Base-by-base conservation (phyloP, 345 rosid species). In the Citrus trifoliata region DNA sequence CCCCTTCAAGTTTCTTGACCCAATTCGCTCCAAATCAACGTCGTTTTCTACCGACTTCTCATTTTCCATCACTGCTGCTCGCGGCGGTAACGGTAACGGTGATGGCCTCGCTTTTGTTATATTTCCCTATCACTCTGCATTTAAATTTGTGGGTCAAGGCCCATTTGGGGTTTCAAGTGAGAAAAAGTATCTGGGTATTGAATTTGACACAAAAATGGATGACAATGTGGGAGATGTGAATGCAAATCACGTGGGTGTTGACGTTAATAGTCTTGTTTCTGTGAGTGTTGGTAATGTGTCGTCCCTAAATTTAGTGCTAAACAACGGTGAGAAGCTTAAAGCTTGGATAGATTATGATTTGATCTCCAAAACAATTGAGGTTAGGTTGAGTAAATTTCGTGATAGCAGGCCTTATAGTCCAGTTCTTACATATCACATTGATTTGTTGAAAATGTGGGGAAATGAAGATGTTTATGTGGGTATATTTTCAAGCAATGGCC, bases 291-390 rank as follows among this genome's bases (percentile, higher is more conserved):
- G 86, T 22, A 85, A 86, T 37, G 80, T 63, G 18, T 80, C 89
- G 5, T 56, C 87, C 4, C 25, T 66, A 6, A 66, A 78, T 62
- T 46, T 82, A 37, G 80, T 71, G 78, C 74, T 83, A 33, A 87
- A 82, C 74, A 80, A 70, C 78, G 93, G 90, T 27, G 82, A 84
- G 70, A 83, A 74, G 24, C 48, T 89, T 78, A 86, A 79, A 73
- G 82, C 91, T 3, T 91, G 95, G 91, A 61, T 89, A 53, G 89
- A 88, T 78, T 91, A 87, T 71, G 88, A 88, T 77, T 81, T 88
- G 28, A 82, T 74, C 72, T 87, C 86, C 19, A 89, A 82, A 75
- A 79, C 81, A 69, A 78, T 91, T 58, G 88, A 87, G 78, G 70
- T 89, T 76, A 82, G 91, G 77, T 73, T 91, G 71, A 73, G 88